Evolutionary conservation across 306 rosid genomes (phyloP), one percentile per base, ranked within the genome.

Genomic region (Betula pendula): DNA sequence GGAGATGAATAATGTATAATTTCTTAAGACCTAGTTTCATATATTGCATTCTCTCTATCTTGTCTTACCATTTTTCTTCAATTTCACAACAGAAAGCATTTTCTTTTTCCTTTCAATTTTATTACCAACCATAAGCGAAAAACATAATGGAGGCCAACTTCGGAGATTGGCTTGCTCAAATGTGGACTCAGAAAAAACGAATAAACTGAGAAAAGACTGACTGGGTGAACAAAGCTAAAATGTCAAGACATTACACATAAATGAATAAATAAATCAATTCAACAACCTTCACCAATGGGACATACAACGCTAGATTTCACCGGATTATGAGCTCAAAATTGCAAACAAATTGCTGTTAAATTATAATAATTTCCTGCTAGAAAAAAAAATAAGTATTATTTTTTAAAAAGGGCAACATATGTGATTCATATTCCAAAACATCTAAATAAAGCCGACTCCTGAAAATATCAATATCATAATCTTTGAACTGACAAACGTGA

Each of bases 371-470:
- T 66, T 66, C 70, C 47, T 38, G 49, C 62, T 53, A 72, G 77
- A 38, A 52, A 56, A 76, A 51, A 72, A n/a, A n/a, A n/a, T n/a
- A n/a, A n/a, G n/a, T n/a, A n/a, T n/a, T n/a, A n/a, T n/a, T n/a
- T n/a, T n/a, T n/a, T n/a, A n/a, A 76, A 27, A 13, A 29, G 13
- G 8, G 8, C 8, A 8, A 15, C 43, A 66, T 38, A 68, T 68
- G 74, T 47, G 76, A 86, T 80, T 76, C 78, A 75, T 72, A 86
- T 83, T 80, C 72, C 80, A 75, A 65, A 69, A 53, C 73, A 79
- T 72, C 73, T 80, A 50, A 80, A 79, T 43, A 72, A 71, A 82
- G 72, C 47, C 48, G 75, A 80, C 84, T 76, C 75, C 56, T 20
- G 71, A 82, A 79, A 84, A 77, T 80, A 68, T 76, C 83, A 65